Evolutionary conservation across 1,139 yeast genomes (phyloP), one percentile per base, ranked within the genome.

Genomic region (Arxiozyma bovina): DNA sequence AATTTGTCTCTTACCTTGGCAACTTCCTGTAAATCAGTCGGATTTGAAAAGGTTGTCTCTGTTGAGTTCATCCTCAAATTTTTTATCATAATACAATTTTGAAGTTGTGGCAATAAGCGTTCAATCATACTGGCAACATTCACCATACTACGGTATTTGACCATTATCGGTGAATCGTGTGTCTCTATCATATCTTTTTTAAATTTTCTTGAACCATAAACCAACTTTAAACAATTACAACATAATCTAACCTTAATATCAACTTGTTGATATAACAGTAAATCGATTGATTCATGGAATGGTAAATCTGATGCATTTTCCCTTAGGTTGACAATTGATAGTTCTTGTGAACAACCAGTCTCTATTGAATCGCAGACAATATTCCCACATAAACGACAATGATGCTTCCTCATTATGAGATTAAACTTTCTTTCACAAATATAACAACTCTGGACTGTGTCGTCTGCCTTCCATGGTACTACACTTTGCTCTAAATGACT

Each of bases 371-470:
- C 95, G 71, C 98, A 91, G 0, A 89, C 90, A 1, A 87, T 79
- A 40, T 71, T 67, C 0, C 98, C 98, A 72, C 98, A 93, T 41
- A 88, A 69, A 41, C 96, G 74, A 67, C 96, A 89, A 66, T 89
- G 97, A 66, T 93, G 98, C 61, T 87, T 89, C 55, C 96, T 74
- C 22, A 81, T 66, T 6, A 85, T 67, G 50, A 86, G 71, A 11
- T 60, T 76, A 67, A 89, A 93, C 42, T 67, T 64, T 15, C 76
- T 73, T 23, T 73, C 68, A 63, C 99, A 93, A 5, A 87, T 73
- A 4, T 80, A 75, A 66, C 99, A 93, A 57, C 75, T 72, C 0
- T 73, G 62, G 0, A 78, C 77, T 1, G 63, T 65, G 1, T 70
- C 59, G 61, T 85, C 94, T 55, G 76, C 76, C 57, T 80, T 80